Percentiles rank a stretch among this genome's conserved stretches.
These are phyloP conservation scores for Pythium myriotylum DNA, from an alignment of 352 stramenopile species.

Conservation along the genomic window DNA sequence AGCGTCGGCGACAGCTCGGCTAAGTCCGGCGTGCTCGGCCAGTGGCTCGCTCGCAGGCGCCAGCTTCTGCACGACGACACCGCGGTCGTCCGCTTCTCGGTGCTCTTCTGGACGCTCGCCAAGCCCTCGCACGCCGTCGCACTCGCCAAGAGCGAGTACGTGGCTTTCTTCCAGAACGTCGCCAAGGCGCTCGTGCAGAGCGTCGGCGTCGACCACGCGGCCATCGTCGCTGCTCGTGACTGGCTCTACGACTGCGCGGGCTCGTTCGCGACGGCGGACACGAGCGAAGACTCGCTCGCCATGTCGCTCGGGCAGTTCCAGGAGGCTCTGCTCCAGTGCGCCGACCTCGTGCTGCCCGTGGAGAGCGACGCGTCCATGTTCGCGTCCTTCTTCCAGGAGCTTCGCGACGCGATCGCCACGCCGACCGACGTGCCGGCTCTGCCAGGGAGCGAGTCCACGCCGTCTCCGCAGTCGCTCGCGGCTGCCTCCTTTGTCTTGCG, in stretches of 20 bases:
- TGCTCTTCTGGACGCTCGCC: conserved; percentile 64
- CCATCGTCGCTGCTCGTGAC: conserved; percentile 48
- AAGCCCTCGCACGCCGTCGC: conserved; percentile 30
- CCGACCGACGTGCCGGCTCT: not conserved
- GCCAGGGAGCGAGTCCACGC: not conserved
- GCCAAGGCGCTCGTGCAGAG: conserved; percentile 63
- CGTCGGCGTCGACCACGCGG: conserved; percentile 38
- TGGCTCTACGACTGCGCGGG: conserved; percentile 67
- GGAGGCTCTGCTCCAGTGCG: conserved; percentile 60
- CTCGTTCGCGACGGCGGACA: conserved; percentile 14
- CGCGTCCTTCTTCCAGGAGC: conserved; percentile 53
- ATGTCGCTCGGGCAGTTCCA: conserved; percentile 54
- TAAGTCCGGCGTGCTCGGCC: conserved; percentile 46
- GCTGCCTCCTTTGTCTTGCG: too few relatives aligned
- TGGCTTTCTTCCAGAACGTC: conserved; percentile 61
- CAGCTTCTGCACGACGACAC: conserved; percentile 33
- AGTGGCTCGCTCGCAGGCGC: conserved; percentile 56
- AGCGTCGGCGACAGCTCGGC: conserved; percentile 58
- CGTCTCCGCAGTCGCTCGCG: too few relatives aligned
- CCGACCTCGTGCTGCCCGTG: conserved; percentile 62
- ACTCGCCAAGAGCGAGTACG: conserved; percentile 39
- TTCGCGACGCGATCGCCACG: conserved; percentile 53
- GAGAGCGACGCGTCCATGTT: conserved; percentile 52
- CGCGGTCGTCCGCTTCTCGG: conserved; percentile 34
- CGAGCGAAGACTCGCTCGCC: conserved; percentile 8